phyloP scores from a whole-genome alignment of 75 land plant species.

The Sequoia sempervirens region DNA sequence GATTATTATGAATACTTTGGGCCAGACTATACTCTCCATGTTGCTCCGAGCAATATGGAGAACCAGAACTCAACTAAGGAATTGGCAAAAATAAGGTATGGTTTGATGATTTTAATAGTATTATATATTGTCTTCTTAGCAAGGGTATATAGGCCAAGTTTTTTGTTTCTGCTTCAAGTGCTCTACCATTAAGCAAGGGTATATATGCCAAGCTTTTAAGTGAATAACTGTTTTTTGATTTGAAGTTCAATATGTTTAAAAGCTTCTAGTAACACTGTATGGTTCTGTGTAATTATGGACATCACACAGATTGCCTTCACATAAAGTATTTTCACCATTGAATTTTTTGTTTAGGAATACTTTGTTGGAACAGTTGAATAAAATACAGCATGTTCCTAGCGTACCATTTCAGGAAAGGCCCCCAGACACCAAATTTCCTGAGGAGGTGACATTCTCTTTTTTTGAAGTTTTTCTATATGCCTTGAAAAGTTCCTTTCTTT shows the following conservation, averaged over 20 bases:
- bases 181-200: no score
- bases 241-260: background rate
- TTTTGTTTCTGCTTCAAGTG: background rate
- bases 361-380: slow-evolving; percentile 67
- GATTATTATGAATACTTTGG: slow-evolving; percentile 74
- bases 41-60: slow-evolving; percentile 53
- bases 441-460: slow-evolving; percentile 31
- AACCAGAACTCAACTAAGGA: slow-evolving; percentile 45
- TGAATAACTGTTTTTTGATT: background rate
- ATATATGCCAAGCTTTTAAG: background rate
- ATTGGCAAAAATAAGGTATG: slow-evolving; percentile 48
- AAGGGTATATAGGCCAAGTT: background rate
- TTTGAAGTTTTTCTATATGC: background rate
- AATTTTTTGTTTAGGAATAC: slow-evolving; percentile 26
- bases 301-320: background rate
- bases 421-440: slow-evolving; percentile 41
- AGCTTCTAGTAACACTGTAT: background rate
- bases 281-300: background rate
- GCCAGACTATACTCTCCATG: slow-evolving; percentile 65
- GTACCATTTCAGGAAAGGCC: slow-evolving; percentile 70
- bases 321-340: background rate
- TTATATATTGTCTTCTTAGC: background rate
- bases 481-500: background rate
- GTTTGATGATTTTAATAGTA: background rate
- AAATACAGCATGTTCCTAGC: slow-evolving; percentile 64